phyloP scores from a whole-genome alignment of 2,329 filamentous ascomycete genomes.

The Penicillium sp. region DNA sequence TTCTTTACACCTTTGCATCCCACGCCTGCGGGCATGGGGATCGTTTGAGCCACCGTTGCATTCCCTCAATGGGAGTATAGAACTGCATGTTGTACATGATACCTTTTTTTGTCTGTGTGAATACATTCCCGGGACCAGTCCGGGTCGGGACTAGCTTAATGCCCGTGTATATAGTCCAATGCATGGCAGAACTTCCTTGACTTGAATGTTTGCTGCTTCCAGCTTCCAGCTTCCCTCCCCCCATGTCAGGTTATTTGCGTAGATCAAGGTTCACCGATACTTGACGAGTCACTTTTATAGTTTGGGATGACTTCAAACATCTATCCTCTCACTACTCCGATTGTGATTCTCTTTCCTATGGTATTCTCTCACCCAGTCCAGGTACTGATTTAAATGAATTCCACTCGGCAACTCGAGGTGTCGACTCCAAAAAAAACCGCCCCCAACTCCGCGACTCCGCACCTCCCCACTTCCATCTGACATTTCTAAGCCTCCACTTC shows the following conservation, averaged over 20 bases:
- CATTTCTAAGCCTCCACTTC: not conserved
- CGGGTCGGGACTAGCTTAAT: not conserved
- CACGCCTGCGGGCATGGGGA: constrained; percentile 17
- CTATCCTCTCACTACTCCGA: not conserved
- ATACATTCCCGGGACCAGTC: constrained; percentile 1
- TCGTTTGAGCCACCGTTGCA: constrained; percentile 22
- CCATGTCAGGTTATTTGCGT: not conserved
- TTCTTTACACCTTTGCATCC: constrained; percentile 20
- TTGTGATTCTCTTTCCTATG: no score
- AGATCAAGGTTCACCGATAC: not conserved
- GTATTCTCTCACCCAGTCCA: no score
- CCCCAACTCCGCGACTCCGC: constrained; percentile 6
- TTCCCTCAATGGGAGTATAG: constrained; percentile 31
- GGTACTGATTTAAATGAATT: no score
- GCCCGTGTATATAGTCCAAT: constrained; percentile 11
- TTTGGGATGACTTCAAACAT: not conserved
- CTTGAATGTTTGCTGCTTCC: not conserved
- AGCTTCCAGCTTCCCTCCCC: no score
- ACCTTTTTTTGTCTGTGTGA: constrained; percentile 23
- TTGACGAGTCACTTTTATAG: not conserved
- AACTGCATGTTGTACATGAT: constrained; percentile 38
- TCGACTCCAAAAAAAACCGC: not conserved
- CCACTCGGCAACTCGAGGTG: no score
- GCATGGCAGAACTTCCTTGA: constrained; percentile 1
- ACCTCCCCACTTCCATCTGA: constrained; percentile 3